Evolutionary conservation across 495 filamentous ascomycete species (phyloP).

Genomic region (Choiromyces venosus): DNA sequence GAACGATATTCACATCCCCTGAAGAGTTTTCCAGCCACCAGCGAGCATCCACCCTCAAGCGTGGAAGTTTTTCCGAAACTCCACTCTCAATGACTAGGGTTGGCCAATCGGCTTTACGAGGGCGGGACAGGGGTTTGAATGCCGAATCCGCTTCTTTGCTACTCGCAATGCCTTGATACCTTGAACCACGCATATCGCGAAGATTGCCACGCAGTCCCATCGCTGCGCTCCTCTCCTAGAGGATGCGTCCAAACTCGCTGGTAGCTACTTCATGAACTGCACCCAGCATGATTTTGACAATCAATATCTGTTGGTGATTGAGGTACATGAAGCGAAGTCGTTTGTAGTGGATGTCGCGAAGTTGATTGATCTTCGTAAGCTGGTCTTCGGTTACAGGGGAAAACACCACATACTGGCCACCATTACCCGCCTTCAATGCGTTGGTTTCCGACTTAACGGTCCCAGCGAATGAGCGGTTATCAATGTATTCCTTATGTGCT

Average conservation of each 20-base stretch:
- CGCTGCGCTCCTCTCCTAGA: not conserved
- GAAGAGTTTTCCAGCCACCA: constrained; percentile 14
- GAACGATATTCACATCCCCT: constrained; percentile 3
- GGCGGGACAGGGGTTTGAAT: not conserved
- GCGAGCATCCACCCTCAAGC: not conserved
- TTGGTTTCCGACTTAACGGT: too few species aligned
- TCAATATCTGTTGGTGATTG: not conserved
- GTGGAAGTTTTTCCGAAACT: not conserved
- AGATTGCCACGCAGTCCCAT: not conserved
- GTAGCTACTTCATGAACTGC: not conserved
- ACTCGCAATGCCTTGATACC: not conserved
- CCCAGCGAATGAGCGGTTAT: too few species aligned
- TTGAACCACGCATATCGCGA: not conserved
- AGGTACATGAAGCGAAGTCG: not conserved
- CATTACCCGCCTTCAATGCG: too few species aligned
- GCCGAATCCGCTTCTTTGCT: constrained; percentile 8
- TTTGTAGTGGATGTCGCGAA: too few species aligned
- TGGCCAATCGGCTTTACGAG: constrained; percentile 3
- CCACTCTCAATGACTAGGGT: constrained; percentile 13
- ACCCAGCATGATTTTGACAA: constrained; percentile 12
- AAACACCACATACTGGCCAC: too few species aligned
- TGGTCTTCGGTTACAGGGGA: too few species aligned
- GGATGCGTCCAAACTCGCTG: not conserved
- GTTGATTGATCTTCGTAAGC: too few species aligned
- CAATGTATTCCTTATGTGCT: too few species aligned